Evolutionary conservation across 192 early-diverging fungal genomes (phyloP).

Genomic region (Podila epicladia): DNA sequence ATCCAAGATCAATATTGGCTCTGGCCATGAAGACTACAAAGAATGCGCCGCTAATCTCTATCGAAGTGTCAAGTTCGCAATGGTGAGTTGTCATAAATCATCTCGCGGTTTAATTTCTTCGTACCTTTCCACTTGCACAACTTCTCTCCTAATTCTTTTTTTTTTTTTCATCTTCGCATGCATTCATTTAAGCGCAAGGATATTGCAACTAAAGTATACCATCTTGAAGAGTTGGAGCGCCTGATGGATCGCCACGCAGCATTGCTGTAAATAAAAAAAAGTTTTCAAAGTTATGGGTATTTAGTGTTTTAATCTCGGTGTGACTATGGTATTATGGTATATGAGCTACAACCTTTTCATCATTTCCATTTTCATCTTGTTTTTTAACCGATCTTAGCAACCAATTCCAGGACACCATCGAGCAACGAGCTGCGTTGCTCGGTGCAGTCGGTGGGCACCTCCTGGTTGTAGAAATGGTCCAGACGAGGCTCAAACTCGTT

Average conservation of each 20-base stretch:
- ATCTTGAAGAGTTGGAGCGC: constrained; percentile 36
- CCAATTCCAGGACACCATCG: constrained; percentile 3
- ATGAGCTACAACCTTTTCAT: neutral
- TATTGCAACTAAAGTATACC: constrained; percentile 15
- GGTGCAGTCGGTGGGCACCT: constrained; percentile 5
- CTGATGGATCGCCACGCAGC: constrained; percentile 44
- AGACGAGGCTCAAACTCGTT: constrained; percentile 10
- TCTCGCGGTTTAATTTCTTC: neutral
- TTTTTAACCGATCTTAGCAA: constrained; percentile 8
- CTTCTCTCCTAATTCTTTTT: neutral
- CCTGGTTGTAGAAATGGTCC: constrained; percentile 6
- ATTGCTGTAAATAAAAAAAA: constrained; percentile 17
- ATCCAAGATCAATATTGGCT: constrained; percentile 19
- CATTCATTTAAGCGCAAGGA: constrained; percentile 26
- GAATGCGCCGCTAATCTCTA: constrained; percentile 31
- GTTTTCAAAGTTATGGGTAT: neutral
- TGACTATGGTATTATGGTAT: neutral
- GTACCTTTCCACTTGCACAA: neutral
- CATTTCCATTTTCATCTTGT: too few species aligned
- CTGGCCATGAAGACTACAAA: constrained; percentile 33
- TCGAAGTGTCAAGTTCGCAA: constrained; percentile 29
- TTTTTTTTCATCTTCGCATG: neutral
- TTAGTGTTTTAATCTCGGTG: neutral
- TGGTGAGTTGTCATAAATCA: constrained; percentile 9
- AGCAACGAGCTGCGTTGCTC: constrained; percentile 5